Percentiles rank a stretch among this genome's conserved stretches.
These are phyloP conservation scores for Solanum ossicruentum DNA, from an alignment of 257 asterid genomes.

Conservation along the genomic window DNA sequence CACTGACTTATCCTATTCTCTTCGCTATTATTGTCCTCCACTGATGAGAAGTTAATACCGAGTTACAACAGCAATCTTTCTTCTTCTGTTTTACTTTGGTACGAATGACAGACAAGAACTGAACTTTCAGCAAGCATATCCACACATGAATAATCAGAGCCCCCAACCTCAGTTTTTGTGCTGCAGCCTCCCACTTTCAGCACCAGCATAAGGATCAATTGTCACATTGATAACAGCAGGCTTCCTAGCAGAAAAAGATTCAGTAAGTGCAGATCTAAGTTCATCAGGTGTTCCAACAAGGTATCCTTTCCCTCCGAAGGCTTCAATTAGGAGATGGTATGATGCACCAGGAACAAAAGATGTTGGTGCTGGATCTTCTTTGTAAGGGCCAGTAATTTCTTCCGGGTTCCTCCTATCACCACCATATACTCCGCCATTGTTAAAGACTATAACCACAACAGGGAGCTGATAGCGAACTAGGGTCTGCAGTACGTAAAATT, in stretches of 20 bases:
- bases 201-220: slow-evolving; percentile 82
- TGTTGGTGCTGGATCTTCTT: slow-evolving; percentile 89
- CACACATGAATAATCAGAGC: not conserved
- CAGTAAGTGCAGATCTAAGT: slow-evolving; percentile 57
- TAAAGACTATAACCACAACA: slow-evolving; percentile 84
- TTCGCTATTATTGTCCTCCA: not conserved
- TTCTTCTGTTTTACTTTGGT: not conserved
- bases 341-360: slow-evolving; percentile 86
- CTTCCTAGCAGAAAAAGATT: slow-evolving; percentile 58
- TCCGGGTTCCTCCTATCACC: slow-evolving; percentile 81
- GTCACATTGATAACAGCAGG: slow-evolving; percentile 75
- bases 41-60: not conserved
- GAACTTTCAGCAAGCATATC: not conserved
- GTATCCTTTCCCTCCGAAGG: slow-evolving; percentile 89
- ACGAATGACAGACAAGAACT: not conserved
- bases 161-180: slow-evolving; percentile 64
- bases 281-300: slow-evolving; percentile 71
- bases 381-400: slow-evolving; percentile 76
- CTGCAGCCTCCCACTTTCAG: slow-evolving; percentile 86
- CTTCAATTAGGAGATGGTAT: slow-evolving; percentile 62
- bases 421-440: slow-evolving; percentile 86
- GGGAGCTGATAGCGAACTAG: slow-evolving; percentile 79
- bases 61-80: not conserved
- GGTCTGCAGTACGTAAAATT: slow-evolving; percentile 30
- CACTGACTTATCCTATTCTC: not conserved